Conservation (phyloP, 306 rosid genomes). For the Lathyrus aphaca region DNA sequence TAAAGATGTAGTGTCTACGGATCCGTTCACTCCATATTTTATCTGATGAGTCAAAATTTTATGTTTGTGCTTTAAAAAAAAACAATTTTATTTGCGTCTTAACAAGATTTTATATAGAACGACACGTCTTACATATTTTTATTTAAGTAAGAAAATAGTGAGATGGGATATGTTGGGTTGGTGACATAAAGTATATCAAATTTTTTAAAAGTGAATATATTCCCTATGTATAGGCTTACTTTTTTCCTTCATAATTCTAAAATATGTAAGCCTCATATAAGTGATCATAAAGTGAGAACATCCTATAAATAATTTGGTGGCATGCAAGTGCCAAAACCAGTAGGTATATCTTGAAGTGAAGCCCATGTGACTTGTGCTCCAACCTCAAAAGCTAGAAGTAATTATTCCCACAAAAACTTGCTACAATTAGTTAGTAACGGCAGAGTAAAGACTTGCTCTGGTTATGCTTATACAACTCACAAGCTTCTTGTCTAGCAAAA, state of each 20-base stretch:
- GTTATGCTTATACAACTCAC: not conserved
- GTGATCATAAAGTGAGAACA: not conserved
- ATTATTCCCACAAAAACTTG: not conserved
- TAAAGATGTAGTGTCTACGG: no score
- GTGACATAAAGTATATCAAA: not conserved
- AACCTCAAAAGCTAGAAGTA: slow-evolving; percentile 6
- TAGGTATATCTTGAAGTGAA: slow-evolving; percentile 17
- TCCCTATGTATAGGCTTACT: not conserved
- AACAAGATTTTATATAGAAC: no score
- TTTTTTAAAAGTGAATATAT: not conserved
- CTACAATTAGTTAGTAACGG: not conserved
- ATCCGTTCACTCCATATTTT: no score
- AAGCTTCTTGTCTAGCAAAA: slow-evolving; percentile 5
- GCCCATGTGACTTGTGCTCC: not conserved
- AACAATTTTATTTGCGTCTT: no score
- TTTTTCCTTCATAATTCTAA: not conserved
- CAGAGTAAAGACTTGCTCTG: not conserved
- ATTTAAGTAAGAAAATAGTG: not conserved
- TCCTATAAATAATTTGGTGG: slow-evolving; percentile 5
- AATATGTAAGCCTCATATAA: not conserved
- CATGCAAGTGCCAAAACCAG: slow-evolving; percentile 6
- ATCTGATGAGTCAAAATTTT: no score
- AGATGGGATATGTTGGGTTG: slow-evolving; percentile 1
- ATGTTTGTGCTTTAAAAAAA: no score
- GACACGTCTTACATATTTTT: no score